Percentiles rank a stretch among this genome's conserved stretches.
Conservation (phyloP, 176 grass and related monocot species). For the Hordeum marinum region DNA sequence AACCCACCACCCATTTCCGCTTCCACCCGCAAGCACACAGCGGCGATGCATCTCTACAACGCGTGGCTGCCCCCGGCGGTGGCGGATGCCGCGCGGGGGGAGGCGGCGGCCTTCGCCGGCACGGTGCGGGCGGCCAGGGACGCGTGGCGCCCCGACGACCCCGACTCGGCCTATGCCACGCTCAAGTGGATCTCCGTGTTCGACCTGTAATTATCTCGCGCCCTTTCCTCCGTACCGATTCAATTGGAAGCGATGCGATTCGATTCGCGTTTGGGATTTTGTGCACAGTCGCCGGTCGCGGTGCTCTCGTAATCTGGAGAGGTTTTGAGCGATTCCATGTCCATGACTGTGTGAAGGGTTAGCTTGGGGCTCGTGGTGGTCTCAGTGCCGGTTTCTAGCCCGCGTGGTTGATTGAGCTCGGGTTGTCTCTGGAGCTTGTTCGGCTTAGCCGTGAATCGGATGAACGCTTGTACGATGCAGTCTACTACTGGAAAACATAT, state of each 20-base stretch:
- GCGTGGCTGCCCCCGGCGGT: conserved; percentile 81
- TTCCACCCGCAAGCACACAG: neutral
- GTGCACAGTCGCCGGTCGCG: neutral
- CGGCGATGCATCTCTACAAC: conserved; percentile 93
- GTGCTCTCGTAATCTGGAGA: neutral
- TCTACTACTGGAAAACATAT: neutral
- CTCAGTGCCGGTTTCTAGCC: neutral
- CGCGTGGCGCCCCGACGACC: conserved; percentile 51
- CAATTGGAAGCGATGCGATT: neutral
- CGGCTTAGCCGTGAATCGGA: neutral
- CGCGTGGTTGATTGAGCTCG: neutral
- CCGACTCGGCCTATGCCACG: conserved; percentile 77
- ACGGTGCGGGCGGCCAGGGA: conserved; percentile 48
- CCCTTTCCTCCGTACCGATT: neutral
- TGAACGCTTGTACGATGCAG: neutral
- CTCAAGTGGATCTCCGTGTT: conserved; percentile 96
- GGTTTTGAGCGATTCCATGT: neutral
- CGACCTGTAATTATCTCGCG: conserved; percentile 45
- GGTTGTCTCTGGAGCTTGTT: neutral
- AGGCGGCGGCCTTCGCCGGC: conserved; percentile 56
- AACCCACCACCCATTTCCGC: neutral
- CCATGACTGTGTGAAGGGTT: neutral
- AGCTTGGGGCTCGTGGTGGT: neutral
- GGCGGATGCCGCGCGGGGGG: conserved; percentile 49
- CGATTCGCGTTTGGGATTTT: neutral